Evolutionary conservation across 306 rosid species (phyloP).

Genomic region (Cucurbita maxima): DNA sequence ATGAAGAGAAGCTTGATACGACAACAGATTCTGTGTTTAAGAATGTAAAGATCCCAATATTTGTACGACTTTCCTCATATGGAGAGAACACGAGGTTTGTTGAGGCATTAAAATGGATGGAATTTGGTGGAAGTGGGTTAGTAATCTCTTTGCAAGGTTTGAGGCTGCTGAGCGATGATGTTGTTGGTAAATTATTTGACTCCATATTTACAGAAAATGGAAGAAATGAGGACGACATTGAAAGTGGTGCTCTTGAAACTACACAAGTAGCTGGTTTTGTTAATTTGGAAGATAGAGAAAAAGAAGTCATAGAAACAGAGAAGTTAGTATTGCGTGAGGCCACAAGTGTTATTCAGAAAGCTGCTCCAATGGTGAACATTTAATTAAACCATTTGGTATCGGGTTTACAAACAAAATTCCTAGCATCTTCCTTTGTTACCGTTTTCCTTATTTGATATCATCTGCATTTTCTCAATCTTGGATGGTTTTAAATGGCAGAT

Average conservation of each 20-base stretch:
- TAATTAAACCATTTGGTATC: conserved; percentile 15
- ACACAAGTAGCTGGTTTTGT: conserved; percentile 51
- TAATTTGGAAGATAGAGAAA: conserved; percentile 66
- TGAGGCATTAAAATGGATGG: conserved; percentile 36
- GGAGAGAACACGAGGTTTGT: conserved; percentile 20
- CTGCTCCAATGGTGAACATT: conserved; percentile 99
- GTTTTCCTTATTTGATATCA: neutral
- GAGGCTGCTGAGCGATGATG: conserved; percentile 33
- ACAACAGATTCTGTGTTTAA: conserved; percentile 28
- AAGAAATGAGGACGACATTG: conserved; percentile 12
- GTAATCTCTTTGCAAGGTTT: conserved; percentile 43
- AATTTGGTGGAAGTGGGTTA: conserved; percentile 77
- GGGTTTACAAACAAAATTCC: neutral
- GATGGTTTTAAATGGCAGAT: conserved; percentile 51
- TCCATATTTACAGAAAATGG: conserved; percentile 12
- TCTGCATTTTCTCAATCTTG: neutral
- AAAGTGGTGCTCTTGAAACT: conserved; percentile 21
- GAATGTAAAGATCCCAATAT: conserved; percentile 74
- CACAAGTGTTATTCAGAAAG: conserved; percentile 56
- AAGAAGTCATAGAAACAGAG: conserved; percentile 49
- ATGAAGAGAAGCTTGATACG: conserved; percentile 15
- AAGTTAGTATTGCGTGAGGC: conserved; percentile 58
- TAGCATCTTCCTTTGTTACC: neutral
- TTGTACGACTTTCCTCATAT: conserved; percentile 18
- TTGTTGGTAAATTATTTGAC: conserved; percentile 28